phyloP scores from a whole-genome alignment of 2,329 filamentous ascomycete species.

The Pezicula neosporulosa region DNA sequence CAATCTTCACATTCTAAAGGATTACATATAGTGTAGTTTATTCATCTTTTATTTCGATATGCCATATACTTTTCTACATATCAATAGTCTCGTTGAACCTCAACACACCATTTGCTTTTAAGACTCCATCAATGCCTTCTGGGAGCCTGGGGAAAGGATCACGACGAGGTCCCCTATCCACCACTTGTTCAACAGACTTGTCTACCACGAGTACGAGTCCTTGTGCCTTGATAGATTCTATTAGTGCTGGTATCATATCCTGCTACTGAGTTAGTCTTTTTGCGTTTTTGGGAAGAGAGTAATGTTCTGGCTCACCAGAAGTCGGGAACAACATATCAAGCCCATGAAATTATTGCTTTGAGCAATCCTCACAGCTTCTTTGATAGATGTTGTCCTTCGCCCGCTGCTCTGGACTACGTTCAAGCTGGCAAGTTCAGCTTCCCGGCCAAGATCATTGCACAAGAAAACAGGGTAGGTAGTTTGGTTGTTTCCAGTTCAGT shows the following conservation, averaged over 20 bases:
- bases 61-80: constrained; percentile 36
- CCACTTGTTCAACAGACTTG: constrained; percentile 54
- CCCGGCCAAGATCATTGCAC: constrained; percentile 83
- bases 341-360: constrained; percentile 99
- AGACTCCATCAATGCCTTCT: constrained; percentile 80
- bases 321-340: constrained; percentile 79
- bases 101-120: constrained; percentile 83
- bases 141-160: constrained; percentile 61
- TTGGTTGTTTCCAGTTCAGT: constrained; percentile 98
- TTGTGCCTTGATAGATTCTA: constrained; percentile 91
- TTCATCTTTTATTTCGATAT: background rate
- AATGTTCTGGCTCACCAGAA: constrained; percentile 64
- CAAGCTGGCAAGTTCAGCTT: constrained; percentile 35
- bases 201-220: constrained; percentile 91
- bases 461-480: constrained; percentile 97
- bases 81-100: constrained; percentile 93
- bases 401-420: constrained; percentile 47
- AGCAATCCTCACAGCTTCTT: constrained; percentile 89
- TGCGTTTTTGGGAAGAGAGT: background rate
- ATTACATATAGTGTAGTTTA: no score
- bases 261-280: constrained; percentile 35
- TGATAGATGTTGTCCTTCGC: constrained; percentile 77
- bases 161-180: constrained; percentile 28
- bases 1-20: no score
- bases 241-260: constrained; percentile 90